phyloP scores from a whole-genome alignment of 139 green algal genomes.

The Picochlorum sp. region DNA sequence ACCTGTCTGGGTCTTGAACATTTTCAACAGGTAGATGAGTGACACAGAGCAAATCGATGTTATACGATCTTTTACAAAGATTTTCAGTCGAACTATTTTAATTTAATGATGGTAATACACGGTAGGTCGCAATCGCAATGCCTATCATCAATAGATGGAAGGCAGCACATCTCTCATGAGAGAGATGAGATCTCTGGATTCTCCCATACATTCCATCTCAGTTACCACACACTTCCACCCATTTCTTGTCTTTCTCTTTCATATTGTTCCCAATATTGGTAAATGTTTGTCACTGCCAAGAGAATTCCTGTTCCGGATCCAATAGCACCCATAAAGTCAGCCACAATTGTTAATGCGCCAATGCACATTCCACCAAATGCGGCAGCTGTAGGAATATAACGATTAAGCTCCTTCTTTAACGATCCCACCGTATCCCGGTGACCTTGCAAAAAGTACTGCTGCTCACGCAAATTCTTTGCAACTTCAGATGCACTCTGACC shows the following conservation, averaged over 20 bases:
- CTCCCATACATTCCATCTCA: neutral
- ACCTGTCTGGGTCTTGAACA: too few species aligned
- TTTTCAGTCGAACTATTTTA: too few species aligned
- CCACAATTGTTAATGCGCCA: conserved; percentile 93
- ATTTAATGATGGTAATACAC: too few species aligned
- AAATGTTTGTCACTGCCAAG: conserved; percentile 98
- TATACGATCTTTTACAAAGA: too few species aligned
- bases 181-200: neutral
- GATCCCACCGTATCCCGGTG: conserved; percentile 60
- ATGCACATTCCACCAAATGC: conserved; percentile 99
- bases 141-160: too few species aligned
- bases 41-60: too few species aligned
- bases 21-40: too few species aligned
- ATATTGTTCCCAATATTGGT: conserved; percentile 50
- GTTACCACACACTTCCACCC: conserved; percentile 13
- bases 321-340: conserved; percentile 93
- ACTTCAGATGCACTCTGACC: conserved; percentile 89
- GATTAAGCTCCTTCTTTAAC: conserved; percentile 95
- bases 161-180: too few species aligned
- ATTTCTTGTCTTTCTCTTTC: conserved; percentile 33
- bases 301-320: conserved; percentile 89
- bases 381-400: conserved; percentile 88
- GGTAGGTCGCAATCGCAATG: too few species aligned
- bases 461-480: conserved; percentile 95
- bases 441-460: conserved; percentile 87